Base-by-base conservation (phyloP, 768 basidiomycete genomes). In the Trametes cinnabarina region DNA sequence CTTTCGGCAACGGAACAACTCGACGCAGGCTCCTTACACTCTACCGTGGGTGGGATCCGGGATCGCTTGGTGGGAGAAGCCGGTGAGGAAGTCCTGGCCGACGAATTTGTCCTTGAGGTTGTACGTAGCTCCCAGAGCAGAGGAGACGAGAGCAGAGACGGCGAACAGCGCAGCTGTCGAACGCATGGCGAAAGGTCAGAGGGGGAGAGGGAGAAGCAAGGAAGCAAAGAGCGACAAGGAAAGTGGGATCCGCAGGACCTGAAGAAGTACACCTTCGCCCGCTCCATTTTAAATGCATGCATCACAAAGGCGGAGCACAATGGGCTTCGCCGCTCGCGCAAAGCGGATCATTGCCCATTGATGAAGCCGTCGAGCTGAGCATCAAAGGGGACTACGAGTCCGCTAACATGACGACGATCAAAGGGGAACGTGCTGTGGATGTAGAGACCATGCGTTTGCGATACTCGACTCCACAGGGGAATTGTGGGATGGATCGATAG, bases 11-110 rank as follows among this genome's bases (percentile, higher is more conserved):
- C 20, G 17, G 10, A 20, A 47, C 30, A 42, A 35, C 12, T n/a
- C 30, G 25, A 20, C 39, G 47, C 19, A 19, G 6, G 1, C 3
- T 8, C 43, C 83, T 66, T 69, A 87, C 86, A 89, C 87, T 50
- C 86, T 76, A 22, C 87, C 86, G 60, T 86, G 75, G 12, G 86
- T 88, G 3, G 86, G 87, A 63, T 88, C 87, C 2, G 79, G 12
- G 39, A 82, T 77, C 20, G 74, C 72, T 63, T 83, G 62, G 62
- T 78, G 78, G 2, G 66, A 61, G 63, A 87, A 88, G 10, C 74
- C 68, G 14, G 73, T 68, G 57, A 82, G 74, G 64, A 88, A 87
- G 37, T 54, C 62, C 28, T 57, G 14, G 35, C 69, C 69, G 35
- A 66, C 61, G 43, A 65, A 61, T 20, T 52, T 59, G 53, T 67